Conservation (phyloP, 306 rosid genomes). For the Urtica urens region DNA sequence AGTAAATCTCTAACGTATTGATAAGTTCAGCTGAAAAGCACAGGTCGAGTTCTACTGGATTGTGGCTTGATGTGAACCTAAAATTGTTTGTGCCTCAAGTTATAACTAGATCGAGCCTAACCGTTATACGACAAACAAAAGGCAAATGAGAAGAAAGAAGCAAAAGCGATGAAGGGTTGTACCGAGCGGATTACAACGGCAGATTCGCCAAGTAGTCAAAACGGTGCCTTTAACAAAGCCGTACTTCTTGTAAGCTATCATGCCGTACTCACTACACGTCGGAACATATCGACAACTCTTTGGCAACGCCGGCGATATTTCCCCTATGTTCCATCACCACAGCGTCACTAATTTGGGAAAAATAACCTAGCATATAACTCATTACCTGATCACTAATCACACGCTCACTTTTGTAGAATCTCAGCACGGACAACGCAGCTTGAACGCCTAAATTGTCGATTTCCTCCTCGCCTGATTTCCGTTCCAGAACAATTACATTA, state of each 20-base stretch:
- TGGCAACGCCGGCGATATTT: constrained; percentile 78
- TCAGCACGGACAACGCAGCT: constrained; percentile 51
- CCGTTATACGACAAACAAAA: background rate
- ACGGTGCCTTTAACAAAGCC: constrained; percentile 63
- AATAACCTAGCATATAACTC: background rate
- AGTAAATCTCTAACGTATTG: too few relatives aligned
- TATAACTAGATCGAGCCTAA: background rate
- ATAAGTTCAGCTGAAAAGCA: too few relatives aligned
- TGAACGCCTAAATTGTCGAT: constrained; percentile 49
- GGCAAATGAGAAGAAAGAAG: background rate
- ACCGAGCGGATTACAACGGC: constrained; percentile 96
- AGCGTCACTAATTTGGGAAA: background rate
- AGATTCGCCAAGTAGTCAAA: constrained; percentile 74
- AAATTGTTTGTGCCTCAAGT: background rate
- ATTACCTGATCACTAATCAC: background rate
- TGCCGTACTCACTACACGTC: constrained; percentile 85
- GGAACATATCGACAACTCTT: constrained; percentile 78
- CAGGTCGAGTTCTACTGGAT: too few relatives aligned
- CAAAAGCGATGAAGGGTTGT: constrained; percentile 7
- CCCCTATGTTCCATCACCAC: constrained; percentile 30
- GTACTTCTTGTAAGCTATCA: constrained; percentile 88
- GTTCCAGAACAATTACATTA: background rate
- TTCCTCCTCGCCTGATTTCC: constrained; percentile 29
- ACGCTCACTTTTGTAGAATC: constrained; percentile 62
- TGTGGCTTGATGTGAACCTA: background rate